These are phyloP conservation scores for Quercus lobata DNA, from an alignment of 331 rosid species.

Conservation along the genomic window DNA sequence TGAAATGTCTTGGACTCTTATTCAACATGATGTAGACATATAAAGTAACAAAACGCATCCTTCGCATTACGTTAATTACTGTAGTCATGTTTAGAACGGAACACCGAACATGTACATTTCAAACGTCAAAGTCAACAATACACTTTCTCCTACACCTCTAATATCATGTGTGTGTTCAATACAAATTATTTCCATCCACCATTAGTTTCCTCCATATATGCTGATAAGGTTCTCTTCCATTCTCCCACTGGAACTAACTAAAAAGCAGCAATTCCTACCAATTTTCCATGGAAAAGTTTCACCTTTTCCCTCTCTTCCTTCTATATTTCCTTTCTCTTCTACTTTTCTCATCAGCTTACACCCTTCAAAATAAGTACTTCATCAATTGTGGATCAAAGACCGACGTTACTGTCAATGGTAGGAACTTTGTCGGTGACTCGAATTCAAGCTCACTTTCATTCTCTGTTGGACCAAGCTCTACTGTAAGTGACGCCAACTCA, in stretches of 20 bases:
- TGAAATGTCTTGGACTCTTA: no score
- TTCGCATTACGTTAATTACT: no score
- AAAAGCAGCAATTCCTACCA: background rate
- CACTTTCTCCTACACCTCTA: no score
- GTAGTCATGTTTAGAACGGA: no score
- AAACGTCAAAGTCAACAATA: no score
- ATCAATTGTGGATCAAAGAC: slow-evolving; percentile 51
- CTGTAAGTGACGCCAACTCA: background rate
- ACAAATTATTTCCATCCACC: no score
- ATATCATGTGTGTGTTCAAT: no score
- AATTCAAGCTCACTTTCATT: background rate
- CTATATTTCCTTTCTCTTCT: background rate
- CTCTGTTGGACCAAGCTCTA: background rate
- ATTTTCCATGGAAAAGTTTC: slow-evolving; percentile 24
- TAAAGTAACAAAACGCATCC: no score
- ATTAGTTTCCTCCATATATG: background rate
- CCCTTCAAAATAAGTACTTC: slow-evolving; percentile 24
- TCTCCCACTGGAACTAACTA: background rate
- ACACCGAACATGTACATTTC: no score
- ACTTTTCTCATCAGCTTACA: slow-evolving; percentile 4
- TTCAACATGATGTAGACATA: no score
- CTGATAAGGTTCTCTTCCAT: background rate
- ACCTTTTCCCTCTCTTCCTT: background rate
- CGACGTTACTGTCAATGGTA: background rate
- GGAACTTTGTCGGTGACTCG: slow-evolving; percentile 23